Conservation (phyloP, 1,284 basidiomycete genomes). For the Ceratobasidium sp. region DNA sequence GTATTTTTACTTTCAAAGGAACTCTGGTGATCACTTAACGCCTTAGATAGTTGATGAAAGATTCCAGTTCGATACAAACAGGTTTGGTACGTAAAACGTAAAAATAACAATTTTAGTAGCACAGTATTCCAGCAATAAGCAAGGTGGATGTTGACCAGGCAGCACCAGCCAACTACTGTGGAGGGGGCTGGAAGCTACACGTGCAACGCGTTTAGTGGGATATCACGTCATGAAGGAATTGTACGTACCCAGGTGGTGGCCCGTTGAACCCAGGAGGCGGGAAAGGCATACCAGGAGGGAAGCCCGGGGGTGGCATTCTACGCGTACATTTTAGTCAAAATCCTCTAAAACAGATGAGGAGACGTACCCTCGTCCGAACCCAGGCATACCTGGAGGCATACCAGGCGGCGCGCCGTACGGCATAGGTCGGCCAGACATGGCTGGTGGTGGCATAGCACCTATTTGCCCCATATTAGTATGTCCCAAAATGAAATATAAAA, state of each 20-base stretch:
- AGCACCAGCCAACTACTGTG: constrained; percentile 4
- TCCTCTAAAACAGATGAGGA: not conserved
- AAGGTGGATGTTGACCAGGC: not conserved
- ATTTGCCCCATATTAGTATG: constrained; percentile 3
- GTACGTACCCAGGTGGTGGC: constrained; percentile 31
- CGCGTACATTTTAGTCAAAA: not conserved
- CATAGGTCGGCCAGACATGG: constrained; percentile 83
- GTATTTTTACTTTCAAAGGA: not conserved
- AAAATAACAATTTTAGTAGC: constrained; percentile 4
- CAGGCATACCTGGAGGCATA: constrained; percentile 82
- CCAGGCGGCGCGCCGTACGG: constrained; percentile 70
- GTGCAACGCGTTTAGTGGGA: not conserved
- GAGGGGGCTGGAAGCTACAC: constrained; percentile 34
- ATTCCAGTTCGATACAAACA: constrained; percentile 31
- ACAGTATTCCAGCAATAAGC: not conserved
- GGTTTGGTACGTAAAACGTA: not conserved
- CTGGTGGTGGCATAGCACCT: constrained; percentile 59
- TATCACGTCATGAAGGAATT: not conserved
- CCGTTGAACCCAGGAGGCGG: constrained; percentile 34
- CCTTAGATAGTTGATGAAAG: not conserved
- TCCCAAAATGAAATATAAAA: constrained; percentile 15
- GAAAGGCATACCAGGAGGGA: constrained; percentile 40
- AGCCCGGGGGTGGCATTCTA: constrained; percentile 33
- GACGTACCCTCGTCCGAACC: constrained; percentile 64
- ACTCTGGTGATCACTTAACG: too few species aligned